A percentile compares a stretch with the other conserved stretches of the same genome.
These are phyloP conservation scores for Trichoderma asperellum DNA, from an alignment of 2,329 filamentous ascomycete species.

Conservation along the genomic window DNA sequence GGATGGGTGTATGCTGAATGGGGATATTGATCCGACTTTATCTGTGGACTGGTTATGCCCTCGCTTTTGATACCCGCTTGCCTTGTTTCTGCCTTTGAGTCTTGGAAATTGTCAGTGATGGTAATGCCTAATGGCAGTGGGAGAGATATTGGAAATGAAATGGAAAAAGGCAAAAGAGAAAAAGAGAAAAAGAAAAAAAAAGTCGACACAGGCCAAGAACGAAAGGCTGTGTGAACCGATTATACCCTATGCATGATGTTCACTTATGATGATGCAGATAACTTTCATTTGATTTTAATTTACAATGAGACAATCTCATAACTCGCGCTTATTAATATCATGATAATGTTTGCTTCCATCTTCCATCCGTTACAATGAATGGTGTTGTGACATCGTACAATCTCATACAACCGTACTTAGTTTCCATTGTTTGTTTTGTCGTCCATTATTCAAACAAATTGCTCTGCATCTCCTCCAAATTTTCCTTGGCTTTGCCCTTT, in stretches of 20 bases:
- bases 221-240: background rate
- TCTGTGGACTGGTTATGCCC: constrained; percentile 12
- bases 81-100: background rate
- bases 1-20: background rate
- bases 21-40: background rate
- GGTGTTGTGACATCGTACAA: background rate
- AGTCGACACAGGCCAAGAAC: background rate
- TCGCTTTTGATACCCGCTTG: constrained; percentile 22
- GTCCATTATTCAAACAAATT: constrained; percentile 39
- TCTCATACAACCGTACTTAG: background rate
- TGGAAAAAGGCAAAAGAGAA: background rate
- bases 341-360: background rate
- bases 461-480: constrained; percentile 46
- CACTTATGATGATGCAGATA: background rate
- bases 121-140: constrained; percentile 24
- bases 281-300: background rate
- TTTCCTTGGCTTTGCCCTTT: constrained; percentile 50
- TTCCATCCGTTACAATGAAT: background rate
- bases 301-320: constrained; percentile 2
- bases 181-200: background rate
- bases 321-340: constrained; percentile 13
- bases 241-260: background rate
- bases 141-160: background rate
- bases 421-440: background rate
- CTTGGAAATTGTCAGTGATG: background rate